Conservation (phyloP, 768 basidiomycete species). For the Trametes cingulata region DNA sequence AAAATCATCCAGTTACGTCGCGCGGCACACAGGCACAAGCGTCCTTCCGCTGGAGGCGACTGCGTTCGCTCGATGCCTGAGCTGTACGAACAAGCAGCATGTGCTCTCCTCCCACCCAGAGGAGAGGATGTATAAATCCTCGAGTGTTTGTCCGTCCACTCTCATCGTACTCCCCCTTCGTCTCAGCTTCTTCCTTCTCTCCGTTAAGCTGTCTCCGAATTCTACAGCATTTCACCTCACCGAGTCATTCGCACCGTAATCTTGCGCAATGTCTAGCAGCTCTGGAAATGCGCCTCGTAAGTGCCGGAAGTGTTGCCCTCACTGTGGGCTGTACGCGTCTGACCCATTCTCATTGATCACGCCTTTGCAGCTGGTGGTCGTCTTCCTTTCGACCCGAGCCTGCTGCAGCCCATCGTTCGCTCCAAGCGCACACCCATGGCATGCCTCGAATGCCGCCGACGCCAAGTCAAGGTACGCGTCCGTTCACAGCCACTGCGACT, state of each 20-base stretch:
- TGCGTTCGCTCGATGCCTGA: conserved; percentile 11
- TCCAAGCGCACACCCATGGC: conserved; percentile 50
- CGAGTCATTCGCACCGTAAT: neutral
- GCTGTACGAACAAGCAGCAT: neutral
- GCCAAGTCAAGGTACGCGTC: conserved; percentile 53
- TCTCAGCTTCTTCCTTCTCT: conserved; percentile 2
- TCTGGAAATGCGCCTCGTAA: neutral
- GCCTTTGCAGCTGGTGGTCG: neutral
- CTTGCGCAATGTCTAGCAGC: conserved; percentile 1
- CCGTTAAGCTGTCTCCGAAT: neutral
- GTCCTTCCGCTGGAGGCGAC: conserved; percentile 3
- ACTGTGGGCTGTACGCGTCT: neutral
- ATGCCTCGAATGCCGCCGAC: conserved; percentile 52
- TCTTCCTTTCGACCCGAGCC: conserved; percentile 15
- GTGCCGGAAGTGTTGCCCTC: neutral
- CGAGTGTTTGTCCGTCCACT: conserved; percentile 2
- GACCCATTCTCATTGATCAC: neutral
- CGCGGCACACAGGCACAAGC: conserved; percentile 15
- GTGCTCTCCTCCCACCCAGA: neutral
- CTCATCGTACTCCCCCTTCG: conserved; percentile 15
- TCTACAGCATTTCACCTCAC: neutral
- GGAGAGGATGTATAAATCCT: conserved; percentile 24
- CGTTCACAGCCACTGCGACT: neutral
- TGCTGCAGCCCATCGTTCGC: conserved; percentile 30
- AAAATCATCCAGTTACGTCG: conserved; percentile 14